A percentile compares a stretch with the other conserved stretches of the same genome.
phyloP scores from a whole-genome alignment of 2,329 filamentous ascomycete species.

The Neopestalotiopsis clavispora region DNA sequence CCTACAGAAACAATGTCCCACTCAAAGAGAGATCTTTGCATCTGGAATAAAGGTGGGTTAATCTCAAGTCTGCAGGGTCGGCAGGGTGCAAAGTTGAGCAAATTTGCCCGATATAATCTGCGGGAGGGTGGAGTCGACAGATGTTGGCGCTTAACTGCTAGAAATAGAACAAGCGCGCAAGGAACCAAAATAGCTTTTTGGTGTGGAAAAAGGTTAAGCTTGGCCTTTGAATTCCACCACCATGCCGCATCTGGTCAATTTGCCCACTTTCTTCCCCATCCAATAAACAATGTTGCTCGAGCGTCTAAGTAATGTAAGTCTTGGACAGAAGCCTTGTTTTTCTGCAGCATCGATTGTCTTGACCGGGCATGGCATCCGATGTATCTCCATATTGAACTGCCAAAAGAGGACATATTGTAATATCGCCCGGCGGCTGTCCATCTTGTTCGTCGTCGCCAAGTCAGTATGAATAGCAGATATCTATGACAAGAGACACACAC shows the following conservation, averaged over 20 bases:
- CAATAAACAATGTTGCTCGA: neutral
- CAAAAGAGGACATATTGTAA: neutral
- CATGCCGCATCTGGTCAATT: neutral
- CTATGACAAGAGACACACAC: no score
- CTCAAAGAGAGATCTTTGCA: neutral
- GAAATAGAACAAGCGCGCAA: constrained; percentile 19
- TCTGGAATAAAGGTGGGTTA: constrained; percentile 5
- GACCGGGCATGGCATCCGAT: neutral
- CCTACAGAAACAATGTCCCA: neutral
- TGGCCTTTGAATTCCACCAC: neutral
- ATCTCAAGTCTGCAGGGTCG: constrained; percentile 6
- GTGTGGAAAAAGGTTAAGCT: neutral
- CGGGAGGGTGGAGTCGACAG: neutral
- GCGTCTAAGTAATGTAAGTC: neutral
- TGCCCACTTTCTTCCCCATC: constrained; percentile 8
- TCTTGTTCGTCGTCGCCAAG: neutral
- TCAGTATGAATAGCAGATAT: neutral
- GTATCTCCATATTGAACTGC: neutral
- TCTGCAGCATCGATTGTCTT: neutral
- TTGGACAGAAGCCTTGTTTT: neutral
- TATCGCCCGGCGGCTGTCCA: neutral
- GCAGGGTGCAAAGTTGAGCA: neutral
- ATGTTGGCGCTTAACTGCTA: constrained; percentile 10
- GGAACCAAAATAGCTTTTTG: constrained; percentile 14
- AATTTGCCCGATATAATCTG: constrained; percentile 13